Evolutionary conservation across 805 yeast genomes (phyloP), one percentile per base, ranked within the genome.

Genomic region (Ascoidea rubescens): DNA sequence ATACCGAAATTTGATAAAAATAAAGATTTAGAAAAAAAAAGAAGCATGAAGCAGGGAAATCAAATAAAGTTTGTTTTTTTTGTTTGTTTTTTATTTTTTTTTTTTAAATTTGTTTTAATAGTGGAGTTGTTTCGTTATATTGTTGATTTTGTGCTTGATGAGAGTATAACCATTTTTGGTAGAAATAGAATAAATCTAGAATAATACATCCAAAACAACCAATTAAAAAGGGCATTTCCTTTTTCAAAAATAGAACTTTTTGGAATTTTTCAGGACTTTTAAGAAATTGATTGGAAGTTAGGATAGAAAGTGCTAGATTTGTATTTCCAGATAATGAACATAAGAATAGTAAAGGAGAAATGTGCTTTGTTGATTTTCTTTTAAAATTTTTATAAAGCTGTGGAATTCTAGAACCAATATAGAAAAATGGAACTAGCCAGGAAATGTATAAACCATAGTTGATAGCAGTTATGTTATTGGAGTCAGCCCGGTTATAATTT

Each of bases 121-220:
- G 14, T 37, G 43, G 43, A 37, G 43, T 10, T 10, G 8, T 37
- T 37, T 37, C 43, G 14, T 37, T 37, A 37, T 37, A 37, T 37
- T 37, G 1, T 37, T 37, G 14, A 37, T 10, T 37, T 37, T 37
- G 1, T 21, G 28, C 28, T 21, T 21, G 28, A 17, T 57, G 58
- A 16, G 59, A 59, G 53, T 68, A 69, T 5, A 66, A 44, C 64
- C 68, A 68, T 48, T 77, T 66, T 61, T 84, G 93, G 62, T 80
- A 81, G 59, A 84, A 82, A 62, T 82, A 84, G 4, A 78, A 67
- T 45, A 80, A 55, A 63, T 90, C 97, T 64, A 90, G 87, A 2
- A 80, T 58, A 17, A 89, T 75, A 0, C 96, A 89, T 5, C 97
- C 96, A 0, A 87, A 75, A 57, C 93, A 81, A 1, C 96, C 96